A percentile compares a stretch with the other conserved stretches of the same genome.
These are phyloP conservation scores for Phycomyces blakesleeanus DNA, from an alignment of 192 early-diverging fungal species.

Conservation along the genomic window DNA sequence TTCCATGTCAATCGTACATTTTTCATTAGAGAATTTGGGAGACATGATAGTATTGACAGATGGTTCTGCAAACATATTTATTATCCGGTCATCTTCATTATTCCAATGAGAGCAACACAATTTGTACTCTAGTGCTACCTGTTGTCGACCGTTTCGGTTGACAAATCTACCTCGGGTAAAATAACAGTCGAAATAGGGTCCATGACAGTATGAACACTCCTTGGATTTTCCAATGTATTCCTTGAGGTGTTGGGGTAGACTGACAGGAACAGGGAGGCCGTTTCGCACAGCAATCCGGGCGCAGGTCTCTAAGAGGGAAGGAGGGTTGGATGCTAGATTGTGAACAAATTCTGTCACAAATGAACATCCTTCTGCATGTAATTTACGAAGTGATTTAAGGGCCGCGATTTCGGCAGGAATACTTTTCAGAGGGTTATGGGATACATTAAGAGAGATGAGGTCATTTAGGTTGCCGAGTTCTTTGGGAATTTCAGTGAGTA, in stretches of 20 bases:
- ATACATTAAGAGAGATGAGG: conserved; percentile 62
- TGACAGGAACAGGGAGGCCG: conserved; percentile 51
- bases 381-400: conserved; percentile 59
- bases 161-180: conserved; percentile 59
- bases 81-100: conserved; percentile 59
- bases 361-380: conserved; percentile 53
- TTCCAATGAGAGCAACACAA: conserved; percentile 78
- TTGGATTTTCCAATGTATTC: conserved; percentile 58
- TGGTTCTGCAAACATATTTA: conserved; percentile 46
- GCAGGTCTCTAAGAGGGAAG: conserved; percentile 69
- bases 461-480: conserved; percentile 50
- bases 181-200: conserved; percentile 69
- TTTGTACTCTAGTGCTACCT: conserved; percentile 60
- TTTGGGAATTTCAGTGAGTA: conserved; percentile 2
- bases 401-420: conserved; percentile 70
- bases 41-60: neutral
- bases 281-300: conserved; percentile 71
- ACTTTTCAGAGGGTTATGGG: conserved; percentile 57
- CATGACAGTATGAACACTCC: conserved; percentile 72
- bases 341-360: conserved; percentile 42
- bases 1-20: neutral
- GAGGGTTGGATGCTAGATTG: conserved; percentile 43
- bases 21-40: neutral
- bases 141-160: conserved; percentile 45
- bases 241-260: conserved; percentile 54